Evolutionary conservation across 2,329 filamentous ascomycete genomes (phyloP), one percentile per base, ranked within the genome.

Genomic region (Davidsoniella eucalypti): DNA sequence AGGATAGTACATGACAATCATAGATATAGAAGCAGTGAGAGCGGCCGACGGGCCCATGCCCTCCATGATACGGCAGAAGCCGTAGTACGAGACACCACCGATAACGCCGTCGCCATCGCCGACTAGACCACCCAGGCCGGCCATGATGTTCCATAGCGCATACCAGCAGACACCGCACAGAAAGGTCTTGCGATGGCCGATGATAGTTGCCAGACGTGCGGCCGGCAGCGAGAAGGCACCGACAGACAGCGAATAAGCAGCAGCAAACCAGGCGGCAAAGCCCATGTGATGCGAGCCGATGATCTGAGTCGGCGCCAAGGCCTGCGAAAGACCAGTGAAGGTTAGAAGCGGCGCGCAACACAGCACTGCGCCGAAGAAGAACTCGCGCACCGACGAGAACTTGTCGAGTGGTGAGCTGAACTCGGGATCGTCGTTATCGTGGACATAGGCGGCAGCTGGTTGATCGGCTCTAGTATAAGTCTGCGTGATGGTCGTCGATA

Each of bases 1-100:
- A 0, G 66, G 62, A 54, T 80, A 82, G 0, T 71, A 68, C 0
- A 66, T 65, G 2, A 76, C 78, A 0, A 84, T 60, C n/a, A 84
- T 66, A 3, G 77, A 78, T 18, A 83, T 61, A 0, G 69, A 77
- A 54, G 82, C 84, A 1, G 80, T 80, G 18, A 84, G 63, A 6
- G 71, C 63, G 37, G 84, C 66, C 0, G 78, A 76, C 0, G 77
- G 74, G 0, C 80, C 81, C 17, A 80, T 69, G 0, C 76, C 75
- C 54, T 79, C 75, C 2, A 78, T 59, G 0, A 70, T 72, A 7
- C 76, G 67, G 18, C 67, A 66, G 25, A 54, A 48, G 33, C 37
- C 45, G 26, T 46, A 51, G 26, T 52, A 51, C 37, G 70, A 63
- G 51, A 72, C 65, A 21, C 49, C 49, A 55, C 76, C 75, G 8